Evolutionary conservation across 192 early-diverging fungal species (phyloP).

Genomic region (Podila epigama): DNA sequence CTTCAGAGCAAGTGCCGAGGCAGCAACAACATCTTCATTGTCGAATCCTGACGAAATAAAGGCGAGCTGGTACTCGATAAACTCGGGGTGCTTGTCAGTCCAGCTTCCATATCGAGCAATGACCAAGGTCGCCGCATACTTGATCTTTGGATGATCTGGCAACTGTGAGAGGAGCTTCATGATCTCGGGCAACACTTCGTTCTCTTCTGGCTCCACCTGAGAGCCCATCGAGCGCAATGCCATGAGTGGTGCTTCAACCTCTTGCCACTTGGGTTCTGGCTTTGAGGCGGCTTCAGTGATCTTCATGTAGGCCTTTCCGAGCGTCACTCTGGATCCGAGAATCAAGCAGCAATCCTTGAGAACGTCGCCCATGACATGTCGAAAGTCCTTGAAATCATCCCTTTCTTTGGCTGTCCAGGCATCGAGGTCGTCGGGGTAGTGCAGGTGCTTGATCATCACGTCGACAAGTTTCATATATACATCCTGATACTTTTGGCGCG

Average conservation of each 20-base stretch:
- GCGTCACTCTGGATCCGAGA: conserved; percentile 76
- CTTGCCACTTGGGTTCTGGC: conserved; percentile 78
- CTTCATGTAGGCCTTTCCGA: conserved; percentile 59
- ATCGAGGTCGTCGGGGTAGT: conserved; percentile 78
- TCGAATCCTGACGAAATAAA: conserved; percentile 93
- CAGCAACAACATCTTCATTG: conserved; percentile 82
- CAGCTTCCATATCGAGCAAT: conserved; percentile 96
- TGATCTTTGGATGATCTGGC: conserved; percentile 92
- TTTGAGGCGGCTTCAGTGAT: conserved; percentile 51
- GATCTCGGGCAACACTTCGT: conserved; percentile 83
- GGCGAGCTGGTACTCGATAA: conserved; percentile 89
- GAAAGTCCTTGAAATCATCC: conserved; percentile 97
- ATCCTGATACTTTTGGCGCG: conserved; percentile 62
- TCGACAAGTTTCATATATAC: conserved; percentile 77
- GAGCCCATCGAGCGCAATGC: conserved; percentile 93
- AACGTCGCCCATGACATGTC: conserved; percentile 96
- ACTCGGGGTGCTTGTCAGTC: conserved; percentile 89
- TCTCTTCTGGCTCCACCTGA: conserved; percentile 75
- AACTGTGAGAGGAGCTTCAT: conserved; percentile 90
- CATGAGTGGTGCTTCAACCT: conserved; percentile 95
- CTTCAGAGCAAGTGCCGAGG: conserved; percentile 87
- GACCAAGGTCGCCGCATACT: conserved; percentile 95
- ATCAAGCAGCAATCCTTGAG: conserved; percentile 94
- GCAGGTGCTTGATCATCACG: conserved; percentile 85
- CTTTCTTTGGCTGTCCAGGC: conserved; percentile 84